Conservation (phyloP, 2,329 filamentous ascomycete genomes). For the Paraconiothyrium brasiliense region DNA sequence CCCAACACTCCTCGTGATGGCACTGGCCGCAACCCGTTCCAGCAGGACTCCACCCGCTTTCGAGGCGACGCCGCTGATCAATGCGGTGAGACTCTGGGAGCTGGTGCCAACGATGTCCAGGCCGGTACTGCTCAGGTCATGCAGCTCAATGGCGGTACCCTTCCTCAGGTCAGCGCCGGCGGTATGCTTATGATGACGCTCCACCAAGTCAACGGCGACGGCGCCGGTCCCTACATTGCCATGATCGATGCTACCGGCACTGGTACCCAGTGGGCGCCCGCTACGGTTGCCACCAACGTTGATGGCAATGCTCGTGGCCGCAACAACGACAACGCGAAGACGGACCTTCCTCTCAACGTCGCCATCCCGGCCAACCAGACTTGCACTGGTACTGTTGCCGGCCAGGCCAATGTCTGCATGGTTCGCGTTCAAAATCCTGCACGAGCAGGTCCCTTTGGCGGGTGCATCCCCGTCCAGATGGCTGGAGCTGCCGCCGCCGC, state of each 20-base stretch:
- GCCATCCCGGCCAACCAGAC: conserved; percentile 64
- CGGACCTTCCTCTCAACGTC: conserved; percentile 62
- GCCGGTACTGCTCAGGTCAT: conserved; percentile 67
- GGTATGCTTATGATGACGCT: conserved; percentile 69
- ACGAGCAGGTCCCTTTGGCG: conserved; percentile 69
- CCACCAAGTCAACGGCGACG: conserved; percentile 74
- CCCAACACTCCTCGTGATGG: conserved; percentile 69
- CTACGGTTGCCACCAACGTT: conserved; percentile 65
- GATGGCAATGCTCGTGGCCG: conserved; percentile 62
- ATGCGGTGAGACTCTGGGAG: conserved; percentile 67
- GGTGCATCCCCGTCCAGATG: conserved; percentile 67
- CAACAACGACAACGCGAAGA: conserved; percentile 42
- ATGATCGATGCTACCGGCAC: conserved; percentile 71
- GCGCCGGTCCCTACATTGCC: conserved; percentile 71
- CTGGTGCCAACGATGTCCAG: conserved; percentile 66
- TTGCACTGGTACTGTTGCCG: conserved; percentile 69
- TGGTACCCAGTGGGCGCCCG: conserved; percentile 61
- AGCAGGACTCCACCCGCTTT: conserved; percentile 72
- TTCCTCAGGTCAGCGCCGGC: conserved; percentile 68
- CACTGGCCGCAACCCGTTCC: conserved; percentile 68
- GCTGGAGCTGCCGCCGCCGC: conserved; percentile 28
- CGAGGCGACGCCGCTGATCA: conserved; percentile 61
- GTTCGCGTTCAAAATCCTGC: conserved; percentile 70
- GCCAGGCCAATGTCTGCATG: conserved; percentile 68
- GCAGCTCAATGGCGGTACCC: conserved; percentile 62